Conservation (phyloP, 805 yeast genomes). For the Schizosaccharomyces cryophilus region DNA sequence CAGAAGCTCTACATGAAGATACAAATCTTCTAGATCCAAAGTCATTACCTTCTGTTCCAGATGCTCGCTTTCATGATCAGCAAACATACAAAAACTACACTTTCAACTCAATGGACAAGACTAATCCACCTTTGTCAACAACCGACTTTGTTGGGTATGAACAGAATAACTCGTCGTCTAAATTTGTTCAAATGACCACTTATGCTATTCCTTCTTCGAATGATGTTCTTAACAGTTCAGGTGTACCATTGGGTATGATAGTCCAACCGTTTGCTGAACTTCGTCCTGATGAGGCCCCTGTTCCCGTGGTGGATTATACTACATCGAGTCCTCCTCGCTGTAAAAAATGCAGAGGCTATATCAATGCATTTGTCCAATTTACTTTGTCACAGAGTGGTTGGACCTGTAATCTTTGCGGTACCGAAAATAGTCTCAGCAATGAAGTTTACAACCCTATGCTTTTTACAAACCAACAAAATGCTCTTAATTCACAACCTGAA, state of each 20-base stretch:
- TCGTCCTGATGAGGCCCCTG: conserved; percentile 22
- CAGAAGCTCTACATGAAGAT: background rate
- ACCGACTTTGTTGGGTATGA: conserved; percentile 45
- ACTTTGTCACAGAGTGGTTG: conserved; percentile 34
- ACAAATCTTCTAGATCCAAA: background rate
- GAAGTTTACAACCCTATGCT: conserved; percentile 40
- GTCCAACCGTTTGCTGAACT: conserved; percentile 64
- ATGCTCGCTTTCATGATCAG: background rate
- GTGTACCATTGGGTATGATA: conserved; percentile 59
- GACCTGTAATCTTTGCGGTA: conserved; percentile 69
- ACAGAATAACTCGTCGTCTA: conserved; percentile 67
- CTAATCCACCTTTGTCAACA: conserved; percentile 53
- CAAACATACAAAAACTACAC: background rate
- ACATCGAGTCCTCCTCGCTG: conserved; percentile 54
- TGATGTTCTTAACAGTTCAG: conserved; percentile 38
- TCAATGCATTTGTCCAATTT: conserved; percentile 61
- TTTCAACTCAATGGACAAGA: background rate
- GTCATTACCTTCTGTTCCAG: background rate
- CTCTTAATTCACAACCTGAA: conserved; percentile 33
- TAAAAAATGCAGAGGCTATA: conserved; percentile 69
- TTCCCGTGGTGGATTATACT: conserved; percentile 45
- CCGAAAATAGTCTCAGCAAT: conserved; percentile 39
- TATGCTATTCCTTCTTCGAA: conserved; percentile 61
- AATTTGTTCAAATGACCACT: conserved; percentile 53
- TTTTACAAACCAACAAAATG: conserved; percentile 33